Conservation (phyloP, 163 green algal genomes). For the Scenedesmus sp. region DNA sequence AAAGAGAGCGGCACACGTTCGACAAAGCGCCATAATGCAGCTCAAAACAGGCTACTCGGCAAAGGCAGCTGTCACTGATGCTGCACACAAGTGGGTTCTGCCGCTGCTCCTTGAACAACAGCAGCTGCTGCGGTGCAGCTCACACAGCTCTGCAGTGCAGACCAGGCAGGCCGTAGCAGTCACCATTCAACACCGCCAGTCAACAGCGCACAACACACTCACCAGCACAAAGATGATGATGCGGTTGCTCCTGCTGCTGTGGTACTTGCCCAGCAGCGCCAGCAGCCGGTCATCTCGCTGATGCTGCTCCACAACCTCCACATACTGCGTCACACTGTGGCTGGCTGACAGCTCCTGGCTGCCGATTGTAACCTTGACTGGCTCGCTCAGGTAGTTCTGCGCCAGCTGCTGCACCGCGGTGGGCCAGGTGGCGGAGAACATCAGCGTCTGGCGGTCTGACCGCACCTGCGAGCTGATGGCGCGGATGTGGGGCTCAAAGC, state of each 20-base stretch:
- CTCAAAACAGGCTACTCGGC: no score
- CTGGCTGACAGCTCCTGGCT: slow-evolving; percentile 90
- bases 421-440: slow-evolving; percentile 98
- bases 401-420: slow-evolving; percentile 90
- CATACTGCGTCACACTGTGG: slow-evolving; percentile 90
- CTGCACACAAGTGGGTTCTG: no score
- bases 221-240: slow-evolving; percentile 96
- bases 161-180: background rate
- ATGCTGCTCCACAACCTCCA: slow-evolving; percentile 74
- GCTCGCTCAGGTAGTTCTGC: slow-evolving; percentile 84
- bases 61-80: no score
- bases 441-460: slow-evolving; percentile 93
- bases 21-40: no score
- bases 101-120: background rate
- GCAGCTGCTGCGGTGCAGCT: background rate
- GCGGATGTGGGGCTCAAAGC: slow-evolving; percentile 94
- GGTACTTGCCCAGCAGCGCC: slow-evolving; percentile 87
- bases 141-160: background rate
- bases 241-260: slow-evolving; percentile 81
- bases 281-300: slow-evolving; percentile 81
- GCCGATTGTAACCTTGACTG: slow-evolving; percentile 89
- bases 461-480: slow-evolving; percentile 73
- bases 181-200: slow-evolving; percentile 54
- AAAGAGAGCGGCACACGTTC: background rate
- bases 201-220: background rate